These are phyloP conservation scores for Lachnellula cervina DNA, from an alignment of 2,329 filamentous ascomycete species.

Conservation along the genomic window DNA sequence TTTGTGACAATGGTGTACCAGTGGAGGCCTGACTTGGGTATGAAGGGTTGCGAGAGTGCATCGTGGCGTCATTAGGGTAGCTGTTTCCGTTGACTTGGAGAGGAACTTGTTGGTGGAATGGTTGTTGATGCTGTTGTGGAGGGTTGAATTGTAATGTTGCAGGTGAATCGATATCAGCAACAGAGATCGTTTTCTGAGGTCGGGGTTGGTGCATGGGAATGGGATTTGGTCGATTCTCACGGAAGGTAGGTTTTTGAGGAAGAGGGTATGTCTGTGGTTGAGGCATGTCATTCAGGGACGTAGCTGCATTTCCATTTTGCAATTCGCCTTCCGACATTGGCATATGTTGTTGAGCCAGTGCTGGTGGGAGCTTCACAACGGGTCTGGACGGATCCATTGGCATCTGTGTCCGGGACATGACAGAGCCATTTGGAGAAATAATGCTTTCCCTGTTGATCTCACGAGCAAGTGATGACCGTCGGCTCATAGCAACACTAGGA, in stretches of 20 bases:
- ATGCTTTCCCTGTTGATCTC: slow-evolving; percentile 66
- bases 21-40: slow-evolving; percentile 66
- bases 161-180: slow-evolving; percentile 88
- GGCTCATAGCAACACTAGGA: slow-evolving; percentile 81
- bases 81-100: slow-evolving; percentile 59
- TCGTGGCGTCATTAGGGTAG: slow-evolving; percentile 46
- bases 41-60: slow-evolving; percentile 62
- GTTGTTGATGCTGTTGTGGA: slow-evolving; percentile 68
- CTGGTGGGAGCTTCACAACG: slow-evolving; percentile 76
- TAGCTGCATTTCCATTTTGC: slow-evolving; percentile 16
- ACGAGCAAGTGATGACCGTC: slow-evolving; percentile 73
- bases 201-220: slow-evolving; percentile 88
- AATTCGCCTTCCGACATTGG: slow-evolving; percentile 31
- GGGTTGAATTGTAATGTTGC: slow-evolving; percentile 47
- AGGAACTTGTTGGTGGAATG: slow-evolving; percentile 94
- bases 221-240: slow-evolving; percentile 49
- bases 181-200: slow-evolving; percentile 89
- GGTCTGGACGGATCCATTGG: slow-evolving; percentile 61
- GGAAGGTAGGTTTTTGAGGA: slow-evolving; percentile 53
- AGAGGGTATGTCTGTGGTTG: slow-evolving; percentile 51
- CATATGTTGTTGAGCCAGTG: slow-evolving; percentile 19
- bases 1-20: slow-evolving; percentile 82
- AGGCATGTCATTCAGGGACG: slow-evolving; percentile 40
- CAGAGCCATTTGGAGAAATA: slow-evolving; percentile 75
- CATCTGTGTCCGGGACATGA: slow-evolving; percentile 63